Evolutionary conservation across 441 rosid genomes (phyloP).

Genomic region (Adansonia rubrostipa): DNA sequence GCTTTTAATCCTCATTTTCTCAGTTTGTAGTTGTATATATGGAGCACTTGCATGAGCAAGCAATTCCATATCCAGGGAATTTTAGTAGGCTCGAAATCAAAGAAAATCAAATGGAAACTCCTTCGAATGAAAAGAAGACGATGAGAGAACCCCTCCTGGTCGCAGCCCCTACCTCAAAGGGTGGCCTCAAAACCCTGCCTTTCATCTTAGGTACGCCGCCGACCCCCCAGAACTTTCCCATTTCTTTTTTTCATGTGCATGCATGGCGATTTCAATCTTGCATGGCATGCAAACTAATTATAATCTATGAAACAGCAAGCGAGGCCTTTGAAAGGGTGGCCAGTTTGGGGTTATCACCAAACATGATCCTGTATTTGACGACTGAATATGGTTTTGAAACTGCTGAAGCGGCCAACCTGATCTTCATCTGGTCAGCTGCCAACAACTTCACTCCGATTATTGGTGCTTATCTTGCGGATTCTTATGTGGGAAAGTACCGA

Average conservation of each 20-base stretch:
- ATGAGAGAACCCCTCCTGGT: conserved; percentile 39
- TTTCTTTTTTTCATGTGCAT: neutral
- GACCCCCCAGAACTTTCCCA: neutral
- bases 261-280: neutral
- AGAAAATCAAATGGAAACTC: conserved; percentile 21
- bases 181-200: conserved; percentile 55
- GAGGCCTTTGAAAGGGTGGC: conserved; percentile 73
- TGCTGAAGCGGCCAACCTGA: conserved; percentile 45
- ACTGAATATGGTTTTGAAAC: conserved; percentile 54
- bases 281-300: neutral
- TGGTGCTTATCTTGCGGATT: conserved; percentile 71
- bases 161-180: conserved; percentile 30
- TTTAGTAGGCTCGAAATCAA: neutral
- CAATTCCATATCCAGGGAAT: neutral
- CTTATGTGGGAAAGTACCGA: conserved; percentile 57
- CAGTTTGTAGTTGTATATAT: neutral
- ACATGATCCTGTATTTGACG: conserved; percentile 66
- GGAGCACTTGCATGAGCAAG: neutral
- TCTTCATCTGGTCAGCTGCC: conserved; percentile 64
- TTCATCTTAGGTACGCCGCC: conserved; percentile 57
- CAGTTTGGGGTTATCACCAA: conserved; percentile 52
- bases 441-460: conserved; percentile 53
- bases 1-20: neutral
- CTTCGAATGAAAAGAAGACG: conserved; percentile 22
- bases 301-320: conserved; percentile 37